Percentiles rank a stretch among this genome's conserved stretches.
Evolutionary conservation across 176 grass and related monocot species (phyloP).

Genomic region (Areca catechu): DNA sequence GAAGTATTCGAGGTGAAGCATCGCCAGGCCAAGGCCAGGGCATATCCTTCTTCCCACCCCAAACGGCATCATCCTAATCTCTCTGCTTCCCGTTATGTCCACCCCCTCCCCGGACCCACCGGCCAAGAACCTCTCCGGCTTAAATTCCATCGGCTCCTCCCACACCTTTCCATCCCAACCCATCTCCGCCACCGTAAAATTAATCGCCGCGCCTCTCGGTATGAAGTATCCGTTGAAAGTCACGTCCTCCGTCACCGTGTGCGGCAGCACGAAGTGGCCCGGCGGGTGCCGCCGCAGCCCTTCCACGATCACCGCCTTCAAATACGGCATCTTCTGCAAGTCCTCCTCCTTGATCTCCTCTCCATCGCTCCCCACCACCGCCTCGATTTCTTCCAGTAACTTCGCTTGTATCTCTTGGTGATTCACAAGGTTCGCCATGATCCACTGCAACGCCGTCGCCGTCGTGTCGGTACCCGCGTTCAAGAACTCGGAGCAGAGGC

Average conservation of each 20-base stretch:
- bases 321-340: background rate
- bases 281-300: constrained; percentile 4
- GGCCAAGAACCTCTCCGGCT: background rate
- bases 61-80: constrained; percentile 5
- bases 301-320: constrained; percentile 7
- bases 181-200: background rate
- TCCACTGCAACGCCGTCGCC: background rate
- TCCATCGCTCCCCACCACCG: background rate
- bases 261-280: background rate
- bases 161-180: background rate
- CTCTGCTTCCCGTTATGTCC: background rate
- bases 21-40: too few species aligned
- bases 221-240: background rate
- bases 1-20: too few species aligned
- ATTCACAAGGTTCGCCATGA: constrained; percentile 2
- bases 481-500: background rate
- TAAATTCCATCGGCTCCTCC: background rate
- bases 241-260: background rate
- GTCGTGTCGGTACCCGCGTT: background rate
- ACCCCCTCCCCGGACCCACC: background rate
- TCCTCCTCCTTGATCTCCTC: background rate
- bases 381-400: background rate
- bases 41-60: too few species aligned
- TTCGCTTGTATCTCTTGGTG: background rate
- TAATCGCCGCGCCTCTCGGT: background rate